Percentiles rank a stretch among this genome's conserved stretches.
Conservation (phyloP, 495 filamentous ascomycete species). For the Tuber aestivum region DNA sequence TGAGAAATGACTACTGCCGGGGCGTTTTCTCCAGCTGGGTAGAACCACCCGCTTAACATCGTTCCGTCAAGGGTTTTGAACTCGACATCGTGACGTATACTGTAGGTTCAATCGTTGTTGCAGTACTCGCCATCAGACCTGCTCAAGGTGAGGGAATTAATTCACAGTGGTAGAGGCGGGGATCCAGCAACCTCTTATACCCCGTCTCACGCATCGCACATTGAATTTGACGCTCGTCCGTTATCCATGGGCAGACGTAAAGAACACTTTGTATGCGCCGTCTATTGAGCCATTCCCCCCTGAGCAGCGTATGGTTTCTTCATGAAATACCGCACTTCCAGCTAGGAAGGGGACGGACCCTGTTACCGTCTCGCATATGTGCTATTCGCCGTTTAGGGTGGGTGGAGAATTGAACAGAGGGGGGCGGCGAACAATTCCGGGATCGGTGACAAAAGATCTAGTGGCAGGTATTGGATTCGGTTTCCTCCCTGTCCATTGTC, state of each 20-base stretch:
- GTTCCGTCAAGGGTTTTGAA: constrained; percentile 42
- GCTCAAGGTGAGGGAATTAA: neutral
- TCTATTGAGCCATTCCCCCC: neutral
- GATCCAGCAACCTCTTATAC: neutral
- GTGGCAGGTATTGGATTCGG: neutral
- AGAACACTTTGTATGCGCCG: neutral
- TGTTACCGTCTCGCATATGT: neutral
- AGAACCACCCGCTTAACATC: constrained; percentile 42
- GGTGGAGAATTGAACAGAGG: neutral
- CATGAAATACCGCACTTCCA: neutral
- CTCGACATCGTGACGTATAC: constrained; percentile 25
- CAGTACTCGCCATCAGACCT: neutral
- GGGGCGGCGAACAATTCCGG: neutral
- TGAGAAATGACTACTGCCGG: constrained; percentile 38
- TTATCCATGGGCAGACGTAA: neutral
- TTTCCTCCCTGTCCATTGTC: neutral
- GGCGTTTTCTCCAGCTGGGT: constrained; percentile 23
- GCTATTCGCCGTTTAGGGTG: neutral
- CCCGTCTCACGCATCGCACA: neutral
- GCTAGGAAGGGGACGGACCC: neutral
- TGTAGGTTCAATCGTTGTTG: constrained; percentile 1
- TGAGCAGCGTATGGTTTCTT: neutral
- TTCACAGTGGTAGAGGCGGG: neutral
- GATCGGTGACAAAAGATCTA: neutral
- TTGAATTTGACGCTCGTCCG: neutral